Conservation (phyloP, 2,329 filamentous ascomycete species). For the Diaporthe destruens region DNA sequence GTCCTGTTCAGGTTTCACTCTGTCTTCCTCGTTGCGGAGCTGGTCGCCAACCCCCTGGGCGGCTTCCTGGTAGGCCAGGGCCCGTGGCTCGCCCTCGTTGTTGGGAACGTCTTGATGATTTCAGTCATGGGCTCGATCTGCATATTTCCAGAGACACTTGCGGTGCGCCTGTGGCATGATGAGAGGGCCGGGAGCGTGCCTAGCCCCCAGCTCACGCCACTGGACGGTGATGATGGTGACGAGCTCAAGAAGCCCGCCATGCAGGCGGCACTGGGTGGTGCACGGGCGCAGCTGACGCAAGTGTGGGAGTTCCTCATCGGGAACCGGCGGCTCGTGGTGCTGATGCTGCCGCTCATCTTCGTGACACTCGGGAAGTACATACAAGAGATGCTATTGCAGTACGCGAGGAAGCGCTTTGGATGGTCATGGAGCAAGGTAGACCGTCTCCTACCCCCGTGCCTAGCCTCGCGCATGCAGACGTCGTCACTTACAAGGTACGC, state of each 20-base stretch:
- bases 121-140: slow-evolving; percentile 49
- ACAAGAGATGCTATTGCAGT: slow-evolving; percentile 62
- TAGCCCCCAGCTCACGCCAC: neutral
- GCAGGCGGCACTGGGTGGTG: slow-evolving; percentile 43
- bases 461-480: neutral
- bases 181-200: slow-evolving; percentile 36
- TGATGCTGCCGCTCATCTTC: slow-evolving; percentile 54
- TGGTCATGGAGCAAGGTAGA: slow-evolving; percentile 61
- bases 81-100: slow-evolving; percentile 56
- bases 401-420: slow-evolving; percentile 63
- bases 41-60: slow-evolving; percentile 56
- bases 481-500: neutral
- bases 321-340: slow-evolving; percentile 54
- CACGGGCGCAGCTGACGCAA: slow-evolving; percentile 30
- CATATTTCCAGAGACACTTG: slow-evolving; percentile 59
- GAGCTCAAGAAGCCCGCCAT: slow-evolving; percentile 30
- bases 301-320: slow-evolving; percentile 53
- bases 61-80: slow-evolving; percentile 55
- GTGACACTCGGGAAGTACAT: slow-evolving; percentile 51
- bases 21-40: slow-evolving; percentile 53
- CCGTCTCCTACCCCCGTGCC: neutral
- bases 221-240: neutral
- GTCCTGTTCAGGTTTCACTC: slow-evolving; percentile 57
- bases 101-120: slow-evolving; percentile 50
- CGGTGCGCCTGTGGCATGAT: slow-evolving; percentile 50